Base-by-base conservation (phyloP, 2,329 filamentous ascomycete genomes). In the Aspergillus fructus region DNA sequence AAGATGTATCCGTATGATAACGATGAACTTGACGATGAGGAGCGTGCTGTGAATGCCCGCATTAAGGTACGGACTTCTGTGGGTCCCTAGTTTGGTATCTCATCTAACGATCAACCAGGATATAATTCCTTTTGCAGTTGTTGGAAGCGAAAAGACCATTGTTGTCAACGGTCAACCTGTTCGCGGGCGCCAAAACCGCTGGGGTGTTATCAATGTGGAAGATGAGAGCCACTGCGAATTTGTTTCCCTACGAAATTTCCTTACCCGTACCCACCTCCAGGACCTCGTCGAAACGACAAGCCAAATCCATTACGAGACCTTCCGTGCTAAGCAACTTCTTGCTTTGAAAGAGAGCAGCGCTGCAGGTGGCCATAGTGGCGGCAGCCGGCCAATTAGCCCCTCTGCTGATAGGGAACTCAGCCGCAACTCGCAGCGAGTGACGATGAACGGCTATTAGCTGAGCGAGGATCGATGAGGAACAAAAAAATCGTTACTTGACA, bases 1-100 rank as follows among this genome's bases (percentile, higher is more conserved):
- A 93, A 96, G 85, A 99, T 99, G 94, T 99, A 96, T 84, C 94
- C 94, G 60, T 99, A 99, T 78, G 94, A 99, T 78, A 97, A 97
- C 75, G 94, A 99, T 71, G 94, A 99, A 83, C 89, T 97, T 68
- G 94, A 99, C 73, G 90, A 94, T 64, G 94, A 99, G 83, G 94
- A 99, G 82, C 89, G 91, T 69, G 88, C 88, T 61, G 83, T 96
- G 79, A 97, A 97, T 81, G 87, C 86, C 59, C 90, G 96, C 75
- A 99, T 99, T 81, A 97, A 97, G 90, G 93, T 96, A 79, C 48
- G 59, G 34, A 15, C 8, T n/a, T 37, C 40, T 5, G n/a, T 59
- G 33, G 42, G 8, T 24, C 6, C 17, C 19, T 13, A 47, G 13
- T 12, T 34, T 17, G 5, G 9, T 49, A 2, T 24, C 13, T 27